Percentiles rank a stretch among this genome's conserved stretches.
Evolutionary conservation across 495 filamentous ascomycete species (phyloP).

Genomic region (Neurospora terricola): DNA sequence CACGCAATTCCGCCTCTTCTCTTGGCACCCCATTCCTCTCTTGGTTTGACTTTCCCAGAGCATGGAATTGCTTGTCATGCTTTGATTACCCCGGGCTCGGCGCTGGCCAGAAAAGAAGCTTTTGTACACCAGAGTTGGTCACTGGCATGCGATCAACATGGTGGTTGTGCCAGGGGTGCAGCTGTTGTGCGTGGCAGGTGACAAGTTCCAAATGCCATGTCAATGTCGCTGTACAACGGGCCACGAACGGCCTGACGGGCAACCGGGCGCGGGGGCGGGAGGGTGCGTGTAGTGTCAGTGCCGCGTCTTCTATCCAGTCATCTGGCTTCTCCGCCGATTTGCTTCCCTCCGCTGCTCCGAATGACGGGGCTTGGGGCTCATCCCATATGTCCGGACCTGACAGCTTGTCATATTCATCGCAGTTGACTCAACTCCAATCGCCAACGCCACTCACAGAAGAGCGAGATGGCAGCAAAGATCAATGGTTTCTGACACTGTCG

Average conservation of each 20-base stretch:
- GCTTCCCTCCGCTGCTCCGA: slow-evolving; percentile 11
- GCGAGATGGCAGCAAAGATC: background rate
- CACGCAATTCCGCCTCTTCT: background rate
- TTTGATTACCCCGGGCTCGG: background rate
- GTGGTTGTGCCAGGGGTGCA: background rate
- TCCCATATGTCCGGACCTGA: slow-evolving; percentile 4
- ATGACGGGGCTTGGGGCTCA: slow-evolving; percentile 1
- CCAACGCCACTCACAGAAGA: background rate
- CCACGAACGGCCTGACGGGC: background rate
- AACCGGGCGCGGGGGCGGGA: background rate
- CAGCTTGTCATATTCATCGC: background rate
- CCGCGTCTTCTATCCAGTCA: background rate
- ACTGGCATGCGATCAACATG: background rate
- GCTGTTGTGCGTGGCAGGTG: background rate
- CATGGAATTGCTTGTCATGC: background rate
- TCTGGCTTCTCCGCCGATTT: background rate
- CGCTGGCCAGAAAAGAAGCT: background rate
- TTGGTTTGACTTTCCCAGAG: background rate
- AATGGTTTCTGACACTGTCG: background rate
- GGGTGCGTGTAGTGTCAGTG: background rate
- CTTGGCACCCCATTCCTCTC: background rate
- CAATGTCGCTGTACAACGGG: background rate
- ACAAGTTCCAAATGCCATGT: background rate
- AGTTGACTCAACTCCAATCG: background rate
- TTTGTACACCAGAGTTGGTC: background rate